Evolutionary conservation across 352 stramenopile species (phyloP), one percentile per base, ranked within the genome.

Genomic region (Blastocystis hominis): DNA sequence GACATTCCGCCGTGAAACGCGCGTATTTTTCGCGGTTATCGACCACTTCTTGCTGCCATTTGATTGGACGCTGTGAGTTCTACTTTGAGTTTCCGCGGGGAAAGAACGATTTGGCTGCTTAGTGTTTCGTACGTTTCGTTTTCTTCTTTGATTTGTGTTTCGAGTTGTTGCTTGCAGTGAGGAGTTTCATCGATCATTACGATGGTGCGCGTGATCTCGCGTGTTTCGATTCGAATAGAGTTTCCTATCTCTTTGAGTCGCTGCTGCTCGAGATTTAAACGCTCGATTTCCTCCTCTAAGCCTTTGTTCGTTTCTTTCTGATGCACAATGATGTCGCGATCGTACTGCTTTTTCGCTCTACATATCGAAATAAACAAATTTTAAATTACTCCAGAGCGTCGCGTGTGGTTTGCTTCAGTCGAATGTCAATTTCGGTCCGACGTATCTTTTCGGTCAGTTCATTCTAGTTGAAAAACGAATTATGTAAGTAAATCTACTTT

Each of bases 301-400:
- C 24, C 44, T 46, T 84, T 84, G 56, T 84, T 84, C 72, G 34
- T 64, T 30, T 84, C 72, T 30, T 84, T 84, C 50, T 84, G 72
- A 24, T 44, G 44, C 1, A 84, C 72, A n/a, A 84, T 53, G 7
- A 66, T 56, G 30, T 34, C 20, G 2, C 72, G 72, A 46, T 84
- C 72, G 13, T 24, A 42, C 40, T 84, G 72, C 72, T 84, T 84
- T 47, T 84, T 47, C 9, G 46, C 44, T 34, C 72, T 84, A 84
- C 10, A 46, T 9, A 15, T n/a, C 50, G 4, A 55, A n/a, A 17
- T 15, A 10, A 24, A 17, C 17, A 15, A 30, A 34, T 47, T 24
- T 4, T 4, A 0, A 1, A 34, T 5, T 15, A 84, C 72, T 84
- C 72, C 3, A 84, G 50, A 13, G 72, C 47, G n/a, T 34, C 30